Percentiles rank a stretch among this genome's conserved stretches.
Conservation (phyloP, 148 eudicot genomes). For the Tetragonia tetragonoides region DNA sequence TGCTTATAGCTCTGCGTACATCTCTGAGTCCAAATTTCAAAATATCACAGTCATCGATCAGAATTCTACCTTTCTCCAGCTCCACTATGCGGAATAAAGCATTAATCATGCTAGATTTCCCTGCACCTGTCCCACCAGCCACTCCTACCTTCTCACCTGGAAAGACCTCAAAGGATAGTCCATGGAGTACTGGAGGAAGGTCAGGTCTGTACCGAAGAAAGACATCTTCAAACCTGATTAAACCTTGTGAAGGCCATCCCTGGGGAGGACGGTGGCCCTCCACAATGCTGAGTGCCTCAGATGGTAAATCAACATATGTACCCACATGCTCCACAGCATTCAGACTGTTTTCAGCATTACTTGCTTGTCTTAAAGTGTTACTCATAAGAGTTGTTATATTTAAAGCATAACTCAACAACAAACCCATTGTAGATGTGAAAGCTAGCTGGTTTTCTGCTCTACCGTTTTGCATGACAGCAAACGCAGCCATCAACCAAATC, state of each 20-base stretch:
- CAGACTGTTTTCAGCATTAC: slow-evolving; percentile 66
- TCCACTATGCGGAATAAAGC: slow-evolving; percentile 79
- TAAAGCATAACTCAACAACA: slow-evolving; percentile 72
- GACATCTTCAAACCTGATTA: slow-evolving; percentile 65
- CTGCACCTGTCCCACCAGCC: slow-evolving; percentile 85
- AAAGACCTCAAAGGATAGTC: slow-evolving; percentile 51
- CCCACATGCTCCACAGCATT: slow-evolving; percentile 79
- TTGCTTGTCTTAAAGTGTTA: slow-evolving; percentile 64
- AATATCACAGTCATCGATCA: slow-evolving; percentile 63
- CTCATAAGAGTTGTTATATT: slow-evolving; percentile 67
- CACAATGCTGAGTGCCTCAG: slow-evolving; percentile 56
- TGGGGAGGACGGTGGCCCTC: slow-evolving; percentile 51
- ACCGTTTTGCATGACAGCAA: slow-evolving; percentile 78
- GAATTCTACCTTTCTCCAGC: slow-evolving; percentile 65
- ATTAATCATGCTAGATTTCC: slow-evolving; percentile 83
- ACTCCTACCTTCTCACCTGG: slow-evolving; percentile 80
- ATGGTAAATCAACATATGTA: slow-evolving; percentile 65
- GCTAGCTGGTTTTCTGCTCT: slow-evolving; percentile 67
- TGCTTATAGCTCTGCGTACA: slow-evolving; percentile 74
- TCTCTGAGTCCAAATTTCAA: slow-evolving; percentile 65
- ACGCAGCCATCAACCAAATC: slow-evolving; percentile 85
- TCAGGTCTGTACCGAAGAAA: slow-evolving; percentile 72
- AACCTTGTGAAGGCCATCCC: slow-evolving; percentile 77
- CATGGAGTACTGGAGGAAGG: slow-evolving; percentile 76
- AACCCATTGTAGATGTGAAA: slow-evolving; percentile 76